Percentiles rank a stretch among this genome's conserved stretches.
These are phyloP conservation scores for Alliaria petiolata DNA, from an alignment of 345 rosid species.

Conservation along the genomic window DNA sequence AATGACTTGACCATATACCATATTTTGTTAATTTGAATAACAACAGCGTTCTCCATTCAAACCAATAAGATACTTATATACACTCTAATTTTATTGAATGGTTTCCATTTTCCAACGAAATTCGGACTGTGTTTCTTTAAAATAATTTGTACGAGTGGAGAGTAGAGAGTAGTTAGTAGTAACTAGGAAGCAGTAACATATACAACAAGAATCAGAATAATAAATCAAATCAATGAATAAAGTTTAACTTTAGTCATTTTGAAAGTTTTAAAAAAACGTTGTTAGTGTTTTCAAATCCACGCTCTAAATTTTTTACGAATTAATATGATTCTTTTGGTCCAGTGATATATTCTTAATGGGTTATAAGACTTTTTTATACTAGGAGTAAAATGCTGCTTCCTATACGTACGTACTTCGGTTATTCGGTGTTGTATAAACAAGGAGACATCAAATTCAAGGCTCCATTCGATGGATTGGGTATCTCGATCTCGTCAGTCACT, in stretches of 20 bases:
- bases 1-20: constrained; percentile 25
- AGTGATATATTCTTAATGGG: constrained; percentile 6
- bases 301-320: not conserved
- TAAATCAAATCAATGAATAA: not conserved
- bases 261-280: not conserved
- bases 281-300: not conserved
- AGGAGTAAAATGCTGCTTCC: not conserved
- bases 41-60: not conserved
- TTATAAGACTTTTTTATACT: not conserved
- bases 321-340: constrained; percentile 2
- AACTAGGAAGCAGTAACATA: not conserved
- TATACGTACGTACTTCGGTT: not conserved
- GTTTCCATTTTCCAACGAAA: not conserved
- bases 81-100: not conserved
- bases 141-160: not conserved
- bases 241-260: not conserved
- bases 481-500: constrained; percentile 13
- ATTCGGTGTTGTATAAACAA: constrained; percentile 7
- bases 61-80: not conserved
- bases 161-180: too few relatives aligned
- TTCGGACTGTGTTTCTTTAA: not conserved
- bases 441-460: constrained; percentile 9
- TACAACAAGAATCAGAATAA: not conserved
- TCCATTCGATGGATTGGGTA: constrained; percentile 18
- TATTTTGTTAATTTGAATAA: not conserved